Conservation (phyloP, 768 basidiomycete species). For the Dioszegia crocea region DNA sequence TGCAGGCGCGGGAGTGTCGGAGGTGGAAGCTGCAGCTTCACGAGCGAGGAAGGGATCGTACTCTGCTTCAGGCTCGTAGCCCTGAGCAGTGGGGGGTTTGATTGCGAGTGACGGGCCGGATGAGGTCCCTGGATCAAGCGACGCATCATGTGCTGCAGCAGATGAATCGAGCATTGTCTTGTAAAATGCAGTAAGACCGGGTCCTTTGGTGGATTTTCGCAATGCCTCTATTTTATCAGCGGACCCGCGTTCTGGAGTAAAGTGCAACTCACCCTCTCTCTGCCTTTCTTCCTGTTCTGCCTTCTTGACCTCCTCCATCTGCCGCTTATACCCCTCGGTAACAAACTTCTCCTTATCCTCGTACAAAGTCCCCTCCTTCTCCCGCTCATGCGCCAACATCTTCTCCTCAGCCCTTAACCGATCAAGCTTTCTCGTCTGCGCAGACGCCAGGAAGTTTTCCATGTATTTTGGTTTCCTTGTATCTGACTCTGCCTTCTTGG, state of each 20-base stretch:
- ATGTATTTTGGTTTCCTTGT: constrained; percentile 97
- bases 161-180: constrained; percentile 48
- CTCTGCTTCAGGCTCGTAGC: constrained; percentile 44
- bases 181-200: constrained; percentile 50
- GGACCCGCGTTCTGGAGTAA: not conserved
- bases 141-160: constrained; percentile 64
- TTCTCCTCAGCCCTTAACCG: constrained; percentile 93
- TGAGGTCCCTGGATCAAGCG: constrained; percentile 59
- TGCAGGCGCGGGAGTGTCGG: not conserved
- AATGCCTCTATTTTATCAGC: constrained; percentile 37
- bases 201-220: constrained; percentile 44
- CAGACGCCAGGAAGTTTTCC: constrained; percentile 66
- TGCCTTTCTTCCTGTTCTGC: constrained; percentile 90
- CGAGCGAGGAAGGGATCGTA: constrained; percentile 46
- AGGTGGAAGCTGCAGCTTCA: constrained; percentile 12
- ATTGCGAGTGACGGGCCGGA: constrained; percentile 42
- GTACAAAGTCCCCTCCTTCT: constrained; percentile 88
- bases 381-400: constrained; percentile 89
- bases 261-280: constrained; percentile 68
- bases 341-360: constrained; percentile 95
- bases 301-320: constrained; percentile 82
- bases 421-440: constrained; percentile 82
- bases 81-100: constrained; percentile 25
- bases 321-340: constrained; percentile 93
- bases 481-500: constrained; percentile 69